Evolutionary conservation across 164 flowering plant genomes (phyloP).

Genomic region (Umbellularia californica): DNA sequence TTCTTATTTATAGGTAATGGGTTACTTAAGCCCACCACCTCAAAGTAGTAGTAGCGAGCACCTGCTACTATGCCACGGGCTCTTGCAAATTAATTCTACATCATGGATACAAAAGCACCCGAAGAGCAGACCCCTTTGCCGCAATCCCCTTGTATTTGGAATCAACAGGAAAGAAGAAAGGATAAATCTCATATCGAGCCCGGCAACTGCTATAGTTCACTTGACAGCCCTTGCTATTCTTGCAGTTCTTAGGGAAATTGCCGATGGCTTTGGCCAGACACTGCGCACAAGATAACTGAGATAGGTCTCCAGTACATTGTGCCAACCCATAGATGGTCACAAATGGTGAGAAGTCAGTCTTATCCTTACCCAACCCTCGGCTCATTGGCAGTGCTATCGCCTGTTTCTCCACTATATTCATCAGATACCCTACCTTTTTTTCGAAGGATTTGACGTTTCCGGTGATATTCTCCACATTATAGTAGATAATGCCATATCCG

Average conservation of each 20-base stretch:
- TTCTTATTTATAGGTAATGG: too few relatives aligned
- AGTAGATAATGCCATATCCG: constrained; percentile 10
- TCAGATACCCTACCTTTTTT: background rate
- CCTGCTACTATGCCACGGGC: too few relatives aligned
- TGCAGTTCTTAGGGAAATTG: constrained; percentile 2
- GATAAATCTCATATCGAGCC: constrained; percentile 18
- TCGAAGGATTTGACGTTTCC: background rate
- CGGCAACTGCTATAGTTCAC: constrained; percentile 16
- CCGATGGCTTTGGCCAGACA: constrained; percentile 9
- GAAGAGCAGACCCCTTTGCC: background rate
- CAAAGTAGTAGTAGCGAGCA: too few relatives aligned
- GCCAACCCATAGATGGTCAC: constrained; percentile 13
- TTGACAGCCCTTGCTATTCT: constrained; percentile 8
- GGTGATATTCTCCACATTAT: constrained; percentile 8
- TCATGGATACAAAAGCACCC: constrained; percentile 1
- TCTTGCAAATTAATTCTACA: background rate
- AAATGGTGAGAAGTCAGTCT: constrained; percentile 9
- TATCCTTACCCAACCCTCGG: constrained; percentile 9
- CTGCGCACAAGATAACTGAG: constrained; percentile 7
- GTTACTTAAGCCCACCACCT: too few relatives aligned
- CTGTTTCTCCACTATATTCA: constrained; percentile 4
- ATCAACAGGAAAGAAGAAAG: constrained; percentile 19
- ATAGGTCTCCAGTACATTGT: constrained; percentile 15
- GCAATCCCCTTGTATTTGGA: background rate
- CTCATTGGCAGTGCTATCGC: constrained; percentile 6